Evolutionary conservation across 192 early-diverging fungal species (phyloP).

Genomic region (Cetraspora pellucida): DNA sequence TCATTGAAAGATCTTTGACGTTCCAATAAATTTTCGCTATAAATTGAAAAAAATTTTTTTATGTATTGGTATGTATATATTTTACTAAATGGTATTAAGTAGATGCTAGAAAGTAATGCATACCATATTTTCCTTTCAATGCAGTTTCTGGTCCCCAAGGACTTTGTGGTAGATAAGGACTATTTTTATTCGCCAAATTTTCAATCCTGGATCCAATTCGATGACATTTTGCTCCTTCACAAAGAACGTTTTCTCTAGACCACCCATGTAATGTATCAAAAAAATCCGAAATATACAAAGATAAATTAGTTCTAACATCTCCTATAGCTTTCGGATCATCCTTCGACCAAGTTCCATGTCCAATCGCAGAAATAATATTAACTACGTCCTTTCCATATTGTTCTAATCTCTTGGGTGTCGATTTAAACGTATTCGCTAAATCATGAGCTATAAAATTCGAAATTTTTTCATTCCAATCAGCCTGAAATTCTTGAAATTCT

Average conservation of each 20-base stretch:
- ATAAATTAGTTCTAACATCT: neutral
- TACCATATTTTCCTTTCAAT: neutral
- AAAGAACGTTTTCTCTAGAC: neutral
- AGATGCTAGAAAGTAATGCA: neutral
- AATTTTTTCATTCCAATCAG: neutral
- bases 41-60: neutral
- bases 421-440: neutral
- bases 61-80: neutral
- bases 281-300: constrained; percentile 4
- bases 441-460: neutral
- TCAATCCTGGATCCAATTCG: neutral
- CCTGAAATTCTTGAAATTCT: neutral
- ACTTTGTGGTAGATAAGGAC: neutral
- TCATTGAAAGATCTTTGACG: neutral
- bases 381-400: neutral
- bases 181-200: neutral
- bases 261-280: constrained; percentile 12
- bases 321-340: neutral
- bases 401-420: neutral
- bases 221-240: neutral
- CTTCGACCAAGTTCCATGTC: constrained; percentile 11
- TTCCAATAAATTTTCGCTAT: constrained; percentile 16
- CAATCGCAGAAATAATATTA: neutral
- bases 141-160: neutral
- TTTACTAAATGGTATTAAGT: neutral